phyloP scores from a whole-genome alignment of 805 yeast genomes.

The Sungouiella blattae region DNA sequence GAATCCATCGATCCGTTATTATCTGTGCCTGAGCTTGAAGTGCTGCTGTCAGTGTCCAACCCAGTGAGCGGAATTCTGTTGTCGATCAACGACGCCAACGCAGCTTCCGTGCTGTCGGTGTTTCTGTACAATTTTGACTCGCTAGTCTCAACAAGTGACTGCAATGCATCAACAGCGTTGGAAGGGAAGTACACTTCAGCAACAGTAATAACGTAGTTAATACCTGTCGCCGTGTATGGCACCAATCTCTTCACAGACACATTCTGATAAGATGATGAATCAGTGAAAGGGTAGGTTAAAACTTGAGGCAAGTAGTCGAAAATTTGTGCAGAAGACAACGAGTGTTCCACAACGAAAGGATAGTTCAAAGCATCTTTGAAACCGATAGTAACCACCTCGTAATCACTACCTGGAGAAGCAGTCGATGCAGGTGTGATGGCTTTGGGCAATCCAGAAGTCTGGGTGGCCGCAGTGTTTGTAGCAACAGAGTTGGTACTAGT shows the following conservation, averaged over 20 bases:
- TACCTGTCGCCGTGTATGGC: slow-evolving; percentile 60
- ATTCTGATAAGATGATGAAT: slow-evolving; percentile 20
- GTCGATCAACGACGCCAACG: slow-evolving; percentile 72
- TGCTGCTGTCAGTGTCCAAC: slow-evolving; percentile 19
- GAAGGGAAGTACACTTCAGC: slow-evolving; percentile 84
- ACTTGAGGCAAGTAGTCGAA: slow-evolving; percentile 81
- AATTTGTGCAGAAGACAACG: slow-evolving; percentile 78
- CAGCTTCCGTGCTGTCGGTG: slow-evolving; percentile 49
- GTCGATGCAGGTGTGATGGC: slow-evolving; percentile 70
- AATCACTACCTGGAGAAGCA: slow-evolving; percentile 41
- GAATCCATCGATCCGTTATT: slow-evolving; percentile 37
- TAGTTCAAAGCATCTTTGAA: slow-evolving; percentile 78
- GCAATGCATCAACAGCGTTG: slow-evolving; percentile 45
- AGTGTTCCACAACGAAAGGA: slow-evolving; percentile 71
- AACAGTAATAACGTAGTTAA: slow-evolving; percentile 71
- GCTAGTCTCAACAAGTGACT: slow-evolving; percentile 44
- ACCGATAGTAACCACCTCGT: slow-evolving; percentile 65
- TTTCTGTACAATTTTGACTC: slow-evolving; percentile 61
- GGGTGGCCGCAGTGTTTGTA: slow-evolving; percentile 6
- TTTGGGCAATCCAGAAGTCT: slow-evolving; percentile 61
- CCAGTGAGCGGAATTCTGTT: slow-evolving; percentile 58
- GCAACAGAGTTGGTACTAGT: slow-evolving; percentile 7
- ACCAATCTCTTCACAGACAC: slow-evolving; percentile 66
- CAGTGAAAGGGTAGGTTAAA: slow-evolving; percentile 57
- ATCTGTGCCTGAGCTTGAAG: slow-evolving; percentile 5